Percentiles rank a stretch among this genome's conserved stretches.
These are phyloP conservation scores for Erythrophleum fordii DNA, from an alignment of 306 rosid species.

Conservation along the genomic window DNA sequence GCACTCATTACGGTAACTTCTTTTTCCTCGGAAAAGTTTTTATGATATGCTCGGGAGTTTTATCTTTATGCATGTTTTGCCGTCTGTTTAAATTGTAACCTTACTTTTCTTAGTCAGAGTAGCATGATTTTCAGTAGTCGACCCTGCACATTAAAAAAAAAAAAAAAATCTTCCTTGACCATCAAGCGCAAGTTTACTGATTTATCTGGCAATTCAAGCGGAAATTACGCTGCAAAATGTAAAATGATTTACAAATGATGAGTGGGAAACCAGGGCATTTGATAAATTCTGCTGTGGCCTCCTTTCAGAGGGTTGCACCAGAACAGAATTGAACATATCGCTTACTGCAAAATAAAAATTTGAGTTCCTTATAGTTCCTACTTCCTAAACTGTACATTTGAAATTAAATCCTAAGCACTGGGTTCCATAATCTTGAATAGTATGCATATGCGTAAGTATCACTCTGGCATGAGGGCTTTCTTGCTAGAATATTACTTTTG, in stretches of 20 bases:
- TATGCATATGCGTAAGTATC: neutral
- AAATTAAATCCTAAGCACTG: neutral
- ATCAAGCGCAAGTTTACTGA: constrained; percentile 6
- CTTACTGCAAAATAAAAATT: constrained; percentile 10
- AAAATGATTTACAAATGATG: neutral
- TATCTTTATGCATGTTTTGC: constrained; percentile 10
- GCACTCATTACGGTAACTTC: constrained; percentile 75
- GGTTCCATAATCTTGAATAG: neutral
- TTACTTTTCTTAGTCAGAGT: neutral
- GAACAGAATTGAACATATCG: constrained; percentile 16
- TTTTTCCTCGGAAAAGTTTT: constrained; percentile 23
- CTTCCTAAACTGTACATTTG: neutral
- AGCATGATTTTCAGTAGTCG: constrained; percentile 13
- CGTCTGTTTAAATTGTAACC: constrained; percentile 15
- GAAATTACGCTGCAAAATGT: constrained; percentile 5
- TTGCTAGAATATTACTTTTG: neutral
- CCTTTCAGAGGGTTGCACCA: constrained; percentile 17
- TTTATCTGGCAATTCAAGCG: neutral
- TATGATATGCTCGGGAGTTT: constrained; percentile 17
- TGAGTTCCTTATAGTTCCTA: constrained; percentile 12
- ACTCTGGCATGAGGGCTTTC: neutral
- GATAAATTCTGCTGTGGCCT: neutral
- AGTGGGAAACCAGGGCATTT: neutral
- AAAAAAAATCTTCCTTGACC: neutral
- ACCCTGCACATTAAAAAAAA: neutral